Conservation (phyloP, 108 stramenopile species). For the Fragilariopsis cylindrus region DNA sequence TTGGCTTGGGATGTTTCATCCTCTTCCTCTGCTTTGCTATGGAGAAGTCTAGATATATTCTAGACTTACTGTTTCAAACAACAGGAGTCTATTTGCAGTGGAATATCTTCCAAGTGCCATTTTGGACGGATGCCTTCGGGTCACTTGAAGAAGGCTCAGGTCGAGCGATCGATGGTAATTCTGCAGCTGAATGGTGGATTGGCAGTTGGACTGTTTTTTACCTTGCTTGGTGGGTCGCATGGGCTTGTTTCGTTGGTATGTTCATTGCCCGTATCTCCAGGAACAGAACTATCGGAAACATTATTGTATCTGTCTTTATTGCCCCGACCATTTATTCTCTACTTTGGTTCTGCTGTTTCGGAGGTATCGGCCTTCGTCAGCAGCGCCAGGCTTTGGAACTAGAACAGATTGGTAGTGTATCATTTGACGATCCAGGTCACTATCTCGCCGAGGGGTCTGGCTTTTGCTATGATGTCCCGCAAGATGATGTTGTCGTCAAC, state of each 20-base stretch:
- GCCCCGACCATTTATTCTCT: slow-evolving; percentile 46
- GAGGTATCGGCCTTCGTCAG: slow-evolving; percentile 62
- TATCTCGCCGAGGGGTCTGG: slow-evolving; percentile 23
- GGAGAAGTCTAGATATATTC: slow-evolving; percentile 59
- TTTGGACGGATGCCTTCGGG: slow-evolving; percentile 57
- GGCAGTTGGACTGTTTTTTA: slow-evolving; percentile 68
- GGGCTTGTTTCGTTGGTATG: slow-evolving; percentile 69
- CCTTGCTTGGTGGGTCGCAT: slow-evolving; percentile 73
- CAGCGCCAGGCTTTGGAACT: slow-evolving; percentile 48
- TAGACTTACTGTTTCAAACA: slow-evolving; percentile 51
- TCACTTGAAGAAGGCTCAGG: slow-evolving; percentile 44
- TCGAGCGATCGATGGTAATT: slow-evolving; percentile 46
- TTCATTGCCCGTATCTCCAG: slow-evolving; percentile 69
- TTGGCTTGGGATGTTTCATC: slow-evolving; percentile 45
- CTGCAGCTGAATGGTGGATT: slow-evolving; percentile 49
- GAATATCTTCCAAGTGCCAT: slow-evolving; percentile 39
- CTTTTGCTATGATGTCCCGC: slow-evolving; percentile 56
- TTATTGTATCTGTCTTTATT: slow-evolving; percentile 40
- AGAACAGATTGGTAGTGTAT: slow-evolving; percentile 26
- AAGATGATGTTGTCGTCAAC: slow-evolving; percentile 35
- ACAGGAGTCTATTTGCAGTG: slow-evolving; percentile 58
- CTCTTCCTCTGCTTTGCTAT: slow-evolving; percentile 46
- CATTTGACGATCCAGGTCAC: slow-evolving; percentile 30
- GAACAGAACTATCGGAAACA: slow-evolving; percentile 50
- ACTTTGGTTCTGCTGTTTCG: slow-evolving; percentile 54